phyloP scores from a whole-genome alignment of 225 moss, liverwort and hornwort species.

The Marchantia paleacea region DNA sequence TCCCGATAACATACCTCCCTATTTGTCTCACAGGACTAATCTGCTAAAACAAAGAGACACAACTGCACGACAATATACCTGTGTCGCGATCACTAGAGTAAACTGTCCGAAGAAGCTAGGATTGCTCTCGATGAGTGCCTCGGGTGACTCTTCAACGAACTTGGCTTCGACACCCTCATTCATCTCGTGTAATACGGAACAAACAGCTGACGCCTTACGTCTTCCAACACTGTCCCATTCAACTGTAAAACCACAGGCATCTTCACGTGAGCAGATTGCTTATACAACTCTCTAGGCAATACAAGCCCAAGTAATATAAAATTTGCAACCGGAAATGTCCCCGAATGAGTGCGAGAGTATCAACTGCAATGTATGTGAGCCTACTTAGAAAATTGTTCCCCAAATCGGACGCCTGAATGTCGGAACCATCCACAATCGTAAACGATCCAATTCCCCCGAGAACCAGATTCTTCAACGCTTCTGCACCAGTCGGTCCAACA shows the following conservation, averaged over 20 bases:
- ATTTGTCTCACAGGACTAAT: neutral
- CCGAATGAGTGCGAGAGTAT: neutral
- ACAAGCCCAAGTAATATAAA: neutral
- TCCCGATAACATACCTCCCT: neutral
- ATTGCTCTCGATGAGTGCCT: slow-evolving; percentile 72
- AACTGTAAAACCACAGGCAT: slow-evolving; percentile 49
- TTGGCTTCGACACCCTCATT: slow-evolving; percentile 86
- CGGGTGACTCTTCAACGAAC: slow-evolving; percentile 81
- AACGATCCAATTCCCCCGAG: slow-evolving; percentile 95
- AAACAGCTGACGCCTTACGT: slow-evolving; percentile 80
- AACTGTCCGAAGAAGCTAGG: slow-evolving; percentile 89
- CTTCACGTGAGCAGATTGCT: neutral
- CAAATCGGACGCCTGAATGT: slow-evolving; percentile 66
- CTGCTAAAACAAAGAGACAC: neutral
- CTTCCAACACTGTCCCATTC: slow-evolving; percentile 83
- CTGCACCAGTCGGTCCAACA: slow-evolving; percentile 93
- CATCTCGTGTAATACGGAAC: slow-evolving; percentile 79
- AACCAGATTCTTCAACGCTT: slow-evolving; percentile 89
- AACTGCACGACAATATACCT: slow-evolving; percentile 45
- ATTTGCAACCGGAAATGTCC: neutral
- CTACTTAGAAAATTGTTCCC: slow-evolving; percentile 91
- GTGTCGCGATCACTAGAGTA: slow-evolving; percentile 91
- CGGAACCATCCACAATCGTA: slow-evolving; percentile 84
- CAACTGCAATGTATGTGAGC: neutral
- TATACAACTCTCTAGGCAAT: neutral